A percentile compares a stretch with the other conserved stretches of the same genome.
Conservation (phyloP, 257 asterid species). For the Gardenia jasminoides region DNA sequence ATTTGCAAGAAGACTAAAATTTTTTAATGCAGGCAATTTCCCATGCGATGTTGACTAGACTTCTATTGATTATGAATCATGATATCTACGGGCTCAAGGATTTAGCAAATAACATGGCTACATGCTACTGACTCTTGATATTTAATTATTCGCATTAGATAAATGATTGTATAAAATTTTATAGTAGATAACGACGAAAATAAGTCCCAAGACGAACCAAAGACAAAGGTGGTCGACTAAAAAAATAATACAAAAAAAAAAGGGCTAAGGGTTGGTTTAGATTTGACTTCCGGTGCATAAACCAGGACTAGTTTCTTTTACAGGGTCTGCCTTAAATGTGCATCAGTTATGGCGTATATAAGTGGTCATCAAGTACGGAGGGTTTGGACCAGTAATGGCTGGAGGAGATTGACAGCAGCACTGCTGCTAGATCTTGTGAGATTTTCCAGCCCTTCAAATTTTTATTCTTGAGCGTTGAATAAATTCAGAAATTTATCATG, state of each 20-base stretch:
- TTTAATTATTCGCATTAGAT: neutral
- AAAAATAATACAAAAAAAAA: too few species aligned
- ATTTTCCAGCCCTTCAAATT: neutral
- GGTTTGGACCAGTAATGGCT: slow-evolving; percentile 16
- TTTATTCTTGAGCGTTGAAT: neutral
- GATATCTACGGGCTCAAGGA: neutral
- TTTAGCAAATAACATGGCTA: too few species aligned
- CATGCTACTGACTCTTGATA: neutral
- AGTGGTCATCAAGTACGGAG: slow-evolving; percentile 18
- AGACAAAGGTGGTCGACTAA: neutral
- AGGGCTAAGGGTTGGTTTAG: too few species aligned
- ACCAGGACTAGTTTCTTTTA: too few species aligned
- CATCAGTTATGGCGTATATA: neutral
- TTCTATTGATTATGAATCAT: neutral
- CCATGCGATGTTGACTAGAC: slow-evolving; percentile 8
- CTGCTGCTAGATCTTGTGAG: neutral
- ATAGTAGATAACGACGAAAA: neutral
- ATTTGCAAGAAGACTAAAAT: neutral
- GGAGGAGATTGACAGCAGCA: slow-evolving; percentile 7
- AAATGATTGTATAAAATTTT: neutral
- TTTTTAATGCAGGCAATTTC: neutral
- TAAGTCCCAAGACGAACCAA: neutral
- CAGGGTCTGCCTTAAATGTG: neutral
- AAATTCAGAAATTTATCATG: neutral
- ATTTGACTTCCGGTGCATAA: neutral